Evolutionary conservation across 805 yeast genomes (phyloP).

Genomic region (Sporopachydermia quercuum): DNA sequence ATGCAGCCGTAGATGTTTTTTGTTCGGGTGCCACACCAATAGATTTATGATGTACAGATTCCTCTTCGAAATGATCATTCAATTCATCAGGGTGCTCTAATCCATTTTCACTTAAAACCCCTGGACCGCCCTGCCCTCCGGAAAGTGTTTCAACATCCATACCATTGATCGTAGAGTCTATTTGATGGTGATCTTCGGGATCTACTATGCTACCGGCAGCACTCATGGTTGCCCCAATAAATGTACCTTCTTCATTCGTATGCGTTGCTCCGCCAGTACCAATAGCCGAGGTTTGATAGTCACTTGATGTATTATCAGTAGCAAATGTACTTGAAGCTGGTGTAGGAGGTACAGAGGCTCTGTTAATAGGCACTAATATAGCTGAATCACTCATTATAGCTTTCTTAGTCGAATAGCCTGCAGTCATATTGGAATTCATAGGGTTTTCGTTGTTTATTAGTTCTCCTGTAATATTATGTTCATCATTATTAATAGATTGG

Average conservation of each 20-base stretch:
- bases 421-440: too few relatives aligned
- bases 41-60: neutral
- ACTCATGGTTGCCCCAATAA: neutral
- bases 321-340: neutral
- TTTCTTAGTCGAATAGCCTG: too few relatives aligned
- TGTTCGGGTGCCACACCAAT: neutral
- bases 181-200: neutral
- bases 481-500: conserved; percentile 11
- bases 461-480: conserved; percentile 5
- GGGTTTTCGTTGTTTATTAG: too few relatives aligned
- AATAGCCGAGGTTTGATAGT: neutral
- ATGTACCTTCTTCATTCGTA: neutral
- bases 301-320: neutral
- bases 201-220: neutral
- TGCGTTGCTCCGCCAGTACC: neutral
- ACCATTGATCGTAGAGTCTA: too few relatives aligned
- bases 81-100: neutral
- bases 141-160: too few relatives aligned
- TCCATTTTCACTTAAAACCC: neutral
- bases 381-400: conserved; percentile 1
- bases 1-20: conserved; percentile 2
- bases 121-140: too few relatives aligned
- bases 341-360: conserved; percentile 1
- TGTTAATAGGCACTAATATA: too few relatives aligned
- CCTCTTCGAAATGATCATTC: neutral